phyloP scores from a whole-genome alignment of 2,329 filamentous ascomycete genomes.

The Lachnellula subtilissima region DNA sequence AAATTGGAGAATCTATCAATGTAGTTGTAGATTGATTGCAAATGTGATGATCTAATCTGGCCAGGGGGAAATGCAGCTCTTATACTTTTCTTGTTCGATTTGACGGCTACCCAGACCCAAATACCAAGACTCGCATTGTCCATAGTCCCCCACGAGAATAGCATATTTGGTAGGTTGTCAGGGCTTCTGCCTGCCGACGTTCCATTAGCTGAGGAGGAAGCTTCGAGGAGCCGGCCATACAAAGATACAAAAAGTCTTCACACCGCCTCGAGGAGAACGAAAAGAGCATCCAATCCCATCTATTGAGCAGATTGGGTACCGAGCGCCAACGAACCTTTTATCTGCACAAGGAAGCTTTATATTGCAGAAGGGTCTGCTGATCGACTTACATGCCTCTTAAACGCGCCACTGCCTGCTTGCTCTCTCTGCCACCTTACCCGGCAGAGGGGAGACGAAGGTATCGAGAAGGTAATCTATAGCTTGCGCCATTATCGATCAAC shows the following conservation, averaged over 20 bases:
- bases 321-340: background rate
- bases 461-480: background rate
- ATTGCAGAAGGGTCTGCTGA: conserved; percentile 8
- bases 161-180: background rate
- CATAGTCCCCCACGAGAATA: background rate
- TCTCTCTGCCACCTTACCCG: background rate
- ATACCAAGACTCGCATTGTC: background rate
- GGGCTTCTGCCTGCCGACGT: background rate
- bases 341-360: background rate
- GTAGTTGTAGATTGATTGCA: background rate
- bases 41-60: background rate
- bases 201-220: background rate
- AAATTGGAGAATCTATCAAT: background rate
- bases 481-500: background rate
- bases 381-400: background rate
- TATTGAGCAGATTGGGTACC: background rate
- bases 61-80: background rate
- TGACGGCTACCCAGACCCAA: background rate
- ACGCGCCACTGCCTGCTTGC: background rate
- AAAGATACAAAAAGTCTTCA: background rate
- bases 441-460: background rate
- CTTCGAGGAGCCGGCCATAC: background rate
- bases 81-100: background rate
- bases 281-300: background rate
- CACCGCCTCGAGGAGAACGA: conserved; percentile 6